Conservation (phyloP, 2,329 filamentous ascomycete genomes). For the Fusarium nematophilum region DNA sequence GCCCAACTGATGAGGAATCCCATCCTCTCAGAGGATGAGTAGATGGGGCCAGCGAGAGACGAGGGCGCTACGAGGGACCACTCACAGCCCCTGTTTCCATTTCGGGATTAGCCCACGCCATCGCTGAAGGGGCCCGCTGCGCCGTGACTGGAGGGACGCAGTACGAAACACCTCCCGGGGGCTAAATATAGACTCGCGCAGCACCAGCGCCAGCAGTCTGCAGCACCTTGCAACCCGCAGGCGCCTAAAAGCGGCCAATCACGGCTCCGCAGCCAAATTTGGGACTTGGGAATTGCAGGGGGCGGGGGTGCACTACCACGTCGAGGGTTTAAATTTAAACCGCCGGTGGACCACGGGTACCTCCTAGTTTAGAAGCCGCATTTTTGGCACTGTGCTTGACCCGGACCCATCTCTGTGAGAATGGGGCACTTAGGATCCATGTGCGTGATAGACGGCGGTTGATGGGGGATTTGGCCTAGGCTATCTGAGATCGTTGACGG, state of each 20-base stretch:
- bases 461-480: conserved; percentile 15
- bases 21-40: conserved; percentile 22
- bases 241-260: conserved; percentile 49
- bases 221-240: conserved; percentile 38
- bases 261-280: conserved; percentile 41
- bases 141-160: conserved; percentile 38
- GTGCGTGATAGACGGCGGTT: conserved; percentile 4
- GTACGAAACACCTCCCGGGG: conserved; percentile 43
- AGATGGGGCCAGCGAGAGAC: conserved; percentile 24
- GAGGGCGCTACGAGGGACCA: conserved; percentile 39
- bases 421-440: conserved; percentile 19
- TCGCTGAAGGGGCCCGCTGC: conserved; percentile 23
- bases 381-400: conserved; percentile 34
- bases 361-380: conserved; percentile 11
- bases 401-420: conserved; percentile 10
- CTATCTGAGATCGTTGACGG: conserved; percentile 30
- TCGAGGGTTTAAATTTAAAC: conserved; percentile 45
- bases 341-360: conserved; percentile 29
- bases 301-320: conserved; percentile 12
- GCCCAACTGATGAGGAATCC: conserved; percentile 5
- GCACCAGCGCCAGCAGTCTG: conserved; percentile 13
- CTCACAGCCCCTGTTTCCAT: conserved; percentile 31
- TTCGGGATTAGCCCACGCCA: conserved; percentile 37
- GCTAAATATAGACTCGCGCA: conserved; percentile 49
- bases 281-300: conserved; percentile 36